Evolutionary conservation across 768 basidiomycete genomes (phyloP).

Genomic region (Sutorius australiensis): DNA sequence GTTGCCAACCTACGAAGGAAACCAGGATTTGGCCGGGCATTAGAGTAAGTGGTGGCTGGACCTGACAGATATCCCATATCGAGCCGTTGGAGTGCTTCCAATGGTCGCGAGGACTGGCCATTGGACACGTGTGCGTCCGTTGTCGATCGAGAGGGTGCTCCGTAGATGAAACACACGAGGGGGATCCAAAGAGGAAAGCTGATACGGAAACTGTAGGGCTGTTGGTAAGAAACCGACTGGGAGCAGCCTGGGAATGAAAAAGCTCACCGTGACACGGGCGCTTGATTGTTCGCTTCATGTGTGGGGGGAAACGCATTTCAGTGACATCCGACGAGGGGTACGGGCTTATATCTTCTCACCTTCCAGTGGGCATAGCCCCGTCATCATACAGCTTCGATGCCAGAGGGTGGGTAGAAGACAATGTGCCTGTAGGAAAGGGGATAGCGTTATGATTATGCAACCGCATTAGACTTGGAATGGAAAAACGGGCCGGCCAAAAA

Average conservation of each 20-base stretch:
- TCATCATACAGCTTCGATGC: background rate
- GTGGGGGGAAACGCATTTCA: background rate
- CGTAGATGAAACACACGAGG: background rate
- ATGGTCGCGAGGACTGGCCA: background rate
- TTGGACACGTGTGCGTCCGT: background rate
- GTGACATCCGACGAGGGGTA: background rate
- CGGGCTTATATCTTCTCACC: background rate
- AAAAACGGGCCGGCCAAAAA: background rate
- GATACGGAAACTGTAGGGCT: background rate
- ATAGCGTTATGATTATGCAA: background rate
- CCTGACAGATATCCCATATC: background rate
- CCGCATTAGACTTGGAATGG: background rate
- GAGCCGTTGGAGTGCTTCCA: conserved; percentile 3
- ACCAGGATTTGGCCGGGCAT: background rate
- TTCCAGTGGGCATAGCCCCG: conserved; percentile 1
- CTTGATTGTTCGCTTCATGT: background rate
- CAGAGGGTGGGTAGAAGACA: background rate
- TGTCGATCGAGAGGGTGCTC: no score
- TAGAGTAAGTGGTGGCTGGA: background rate
- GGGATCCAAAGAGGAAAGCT: background rate
- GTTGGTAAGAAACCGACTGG: background rate
- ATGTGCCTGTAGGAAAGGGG: background rate
- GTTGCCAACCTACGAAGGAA: background rate
- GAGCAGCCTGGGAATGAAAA: conserved; percentile 3
- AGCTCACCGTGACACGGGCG: background rate